Conservation (phyloP, 768 basidiomycete species). For the Punctularia strigosozonata region DNA sequence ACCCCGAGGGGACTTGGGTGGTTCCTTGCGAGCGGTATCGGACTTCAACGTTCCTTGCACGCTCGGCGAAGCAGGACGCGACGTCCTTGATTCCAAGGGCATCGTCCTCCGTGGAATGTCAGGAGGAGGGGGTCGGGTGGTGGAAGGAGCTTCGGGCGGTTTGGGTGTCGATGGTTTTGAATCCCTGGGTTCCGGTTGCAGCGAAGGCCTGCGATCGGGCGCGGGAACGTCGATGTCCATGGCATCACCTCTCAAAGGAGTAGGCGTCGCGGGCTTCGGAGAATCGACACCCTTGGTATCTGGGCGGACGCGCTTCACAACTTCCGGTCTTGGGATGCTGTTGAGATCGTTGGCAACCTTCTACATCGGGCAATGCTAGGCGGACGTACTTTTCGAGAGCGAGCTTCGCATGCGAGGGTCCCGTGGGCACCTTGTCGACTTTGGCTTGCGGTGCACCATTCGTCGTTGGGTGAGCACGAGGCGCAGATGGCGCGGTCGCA, state of each 20-base stretch:
- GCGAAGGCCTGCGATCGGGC: neutral
- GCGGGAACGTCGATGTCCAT: neutral
- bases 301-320: conserved; percentile 47
- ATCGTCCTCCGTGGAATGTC: conserved; percentile 10
- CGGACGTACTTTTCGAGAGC: conserved; percentile 52
- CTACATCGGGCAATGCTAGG: neutral
- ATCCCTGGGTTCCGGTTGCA: too few species aligned
- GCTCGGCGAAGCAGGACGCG: conserved; percentile 12
- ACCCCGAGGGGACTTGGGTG: conserved; percentile 25
- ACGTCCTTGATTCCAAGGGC: too few species aligned
- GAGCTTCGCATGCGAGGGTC: conserved; percentile 32
- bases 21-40: too few species aligned
- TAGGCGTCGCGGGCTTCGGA: too few species aligned
- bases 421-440: conserved; percentile 19
- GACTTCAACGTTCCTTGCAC: too few species aligned
- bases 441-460: conserved; percentile 15
- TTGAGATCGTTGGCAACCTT: conserved; percentile 5
- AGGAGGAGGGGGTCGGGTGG: conserved; percentile 2
- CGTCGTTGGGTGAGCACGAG: conserved; percentile 37
- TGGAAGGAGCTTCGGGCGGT: too few species aligned
- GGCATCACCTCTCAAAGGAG: too few species aligned
- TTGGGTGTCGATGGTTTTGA: too few species aligned
- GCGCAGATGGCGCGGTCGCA: conserved; percentile 38
- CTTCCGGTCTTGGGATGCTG: conserved; percentile 72
- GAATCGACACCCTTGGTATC: conserved; percentile 16